These are phyloP conservation scores for Trichophyton verrucosum DNA, from an alignment of 2,329 filamentous ascomycete species.

Conservation along the genomic window DNA sequence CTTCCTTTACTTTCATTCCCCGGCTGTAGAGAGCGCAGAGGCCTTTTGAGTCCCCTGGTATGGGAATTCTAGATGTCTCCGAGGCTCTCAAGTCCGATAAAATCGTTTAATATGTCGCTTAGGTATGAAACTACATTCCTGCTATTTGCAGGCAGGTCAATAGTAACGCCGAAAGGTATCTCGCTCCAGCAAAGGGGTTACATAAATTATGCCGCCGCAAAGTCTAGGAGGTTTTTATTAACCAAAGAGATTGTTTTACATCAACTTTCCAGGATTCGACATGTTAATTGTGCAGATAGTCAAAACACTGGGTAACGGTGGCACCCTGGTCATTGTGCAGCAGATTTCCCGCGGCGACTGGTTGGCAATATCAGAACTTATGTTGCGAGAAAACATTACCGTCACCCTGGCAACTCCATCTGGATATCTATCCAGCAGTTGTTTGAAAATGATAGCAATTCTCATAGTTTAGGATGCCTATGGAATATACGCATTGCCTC, in stretches of 20 bases:
- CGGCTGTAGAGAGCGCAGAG: no score
- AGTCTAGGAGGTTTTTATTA: no score
- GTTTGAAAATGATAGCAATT: no score
- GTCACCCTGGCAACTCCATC: conserved; percentile 16
- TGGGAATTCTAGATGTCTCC: no score
- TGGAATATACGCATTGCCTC: no score
- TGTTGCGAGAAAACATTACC: conserved; percentile 12
- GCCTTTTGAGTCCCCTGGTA: no score
- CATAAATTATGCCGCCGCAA: no score
- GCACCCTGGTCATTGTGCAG: conserved; percentile 13
- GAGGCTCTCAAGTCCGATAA: no score
- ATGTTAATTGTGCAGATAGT: conserved; percentile 15
- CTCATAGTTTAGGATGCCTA: no score
- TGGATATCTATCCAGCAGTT: conserved; percentile 11
- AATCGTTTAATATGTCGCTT: no score
- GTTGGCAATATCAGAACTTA: conserved; percentile 11
- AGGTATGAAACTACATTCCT: no score
- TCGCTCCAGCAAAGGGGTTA: conserved; percentile 16
- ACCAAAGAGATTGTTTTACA: conserved; percentile 9
- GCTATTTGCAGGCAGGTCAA: no score
- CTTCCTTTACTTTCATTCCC: neutral
- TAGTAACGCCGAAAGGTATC: conserved; percentile 31
- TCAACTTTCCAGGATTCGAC: conserved; percentile 14
- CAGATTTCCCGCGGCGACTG: conserved; percentile 13
- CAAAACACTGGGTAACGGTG: conserved; percentile 13